These are phyloP conservation scores for Backusella luteola DNA, from an alignment of 192 early-diverging fungal genomes.

Conservation along the genomic window DNA sequence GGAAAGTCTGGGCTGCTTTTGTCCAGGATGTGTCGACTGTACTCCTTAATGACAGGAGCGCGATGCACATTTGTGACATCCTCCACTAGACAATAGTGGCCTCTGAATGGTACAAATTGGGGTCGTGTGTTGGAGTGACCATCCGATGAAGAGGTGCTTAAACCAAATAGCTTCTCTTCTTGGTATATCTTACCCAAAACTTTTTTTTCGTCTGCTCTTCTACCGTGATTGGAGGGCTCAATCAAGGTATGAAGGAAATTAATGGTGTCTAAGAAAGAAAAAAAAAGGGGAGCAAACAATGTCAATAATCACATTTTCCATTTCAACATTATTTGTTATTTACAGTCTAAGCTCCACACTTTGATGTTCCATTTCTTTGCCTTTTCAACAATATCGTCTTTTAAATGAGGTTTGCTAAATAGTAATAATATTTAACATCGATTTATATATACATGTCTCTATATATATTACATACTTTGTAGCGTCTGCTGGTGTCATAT, in stretches of 20 bases:
- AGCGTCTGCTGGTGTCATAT: background rate
- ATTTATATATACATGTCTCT: background rate
- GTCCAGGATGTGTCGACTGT: background rate
- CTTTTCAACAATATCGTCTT: constrained; percentile 27
- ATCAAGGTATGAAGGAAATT: background rate
- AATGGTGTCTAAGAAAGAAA: background rate
- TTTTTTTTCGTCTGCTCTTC: background rate
- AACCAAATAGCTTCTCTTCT: constrained; percentile 24
- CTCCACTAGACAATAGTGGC: constrained; percentile 16
- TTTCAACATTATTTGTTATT: background rate
- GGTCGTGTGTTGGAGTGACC: constrained; percentile 8
- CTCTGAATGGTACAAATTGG: constrained; percentile 18
- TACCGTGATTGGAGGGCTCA: background rate
- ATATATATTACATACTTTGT: background rate
- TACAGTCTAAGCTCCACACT: constrained; percentile 25
- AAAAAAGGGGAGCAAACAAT: background rate
- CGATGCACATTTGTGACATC: constrained; percentile 17
- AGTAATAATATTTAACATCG: background rate
- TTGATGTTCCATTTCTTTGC: constrained; percentile 6
- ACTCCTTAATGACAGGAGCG: constrained; percentile 15
- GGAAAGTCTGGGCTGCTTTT: background rate
- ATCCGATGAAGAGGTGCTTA: background rate
- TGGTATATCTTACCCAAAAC: constrained; percentile 10
- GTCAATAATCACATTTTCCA: background rate
- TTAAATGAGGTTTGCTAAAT: background rate